A percentile compares a stretch with the other conserved stretches of the same genome.
Evolutionary conservation across 176 grass and related monocot species (phyloP).

Genomic region (Saccharum spontaneum): DNA sequence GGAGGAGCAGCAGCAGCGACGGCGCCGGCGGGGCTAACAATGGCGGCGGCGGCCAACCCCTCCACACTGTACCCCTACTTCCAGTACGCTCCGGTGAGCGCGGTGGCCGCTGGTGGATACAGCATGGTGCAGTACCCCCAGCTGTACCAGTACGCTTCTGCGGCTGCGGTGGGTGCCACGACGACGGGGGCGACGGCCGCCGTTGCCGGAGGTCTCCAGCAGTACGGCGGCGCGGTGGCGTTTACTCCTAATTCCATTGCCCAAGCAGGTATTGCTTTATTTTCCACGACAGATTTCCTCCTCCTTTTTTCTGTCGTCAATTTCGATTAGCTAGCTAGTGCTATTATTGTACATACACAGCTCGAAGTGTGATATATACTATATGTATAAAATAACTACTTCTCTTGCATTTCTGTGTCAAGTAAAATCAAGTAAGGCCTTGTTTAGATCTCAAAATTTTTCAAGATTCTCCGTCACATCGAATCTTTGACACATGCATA

Average conservation of each 20-base stretch:
- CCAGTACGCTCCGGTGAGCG: constrained; percentile 3
- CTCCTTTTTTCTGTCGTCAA: too few relatives aligned
- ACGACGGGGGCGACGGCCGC: not conserved
- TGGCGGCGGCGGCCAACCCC: not conserved
- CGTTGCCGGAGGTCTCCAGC: constrained; percentile 20
- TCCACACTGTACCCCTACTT: constrained; percentile 33
- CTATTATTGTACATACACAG: too few relatives aligned
- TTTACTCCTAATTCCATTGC: constrained; percentile 10
- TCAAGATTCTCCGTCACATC: too few relatives aligned
- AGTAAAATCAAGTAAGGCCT: too few relatives aligned
- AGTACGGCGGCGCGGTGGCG: not conserved
- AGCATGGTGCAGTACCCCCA: constrained; percentile 38
- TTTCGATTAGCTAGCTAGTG: too few relatives aligned
- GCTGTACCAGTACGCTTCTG: constrained; percentile 34
- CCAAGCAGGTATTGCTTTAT: constrained; percentile 37
- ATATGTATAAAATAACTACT: too few relatives aligned
- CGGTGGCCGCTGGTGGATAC: not conserved
- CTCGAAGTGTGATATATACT: too few relatives aligned
- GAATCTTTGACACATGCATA: too few relatives aligned
- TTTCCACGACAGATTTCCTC: not conserved
- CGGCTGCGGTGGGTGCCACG: not conserved
- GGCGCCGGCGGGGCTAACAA: constrained; percentile 18
- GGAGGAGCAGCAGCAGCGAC: not conserved
- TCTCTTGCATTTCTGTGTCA: too few relatives aligned
- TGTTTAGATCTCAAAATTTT: too few relatives aligned